Evolutionary conservation across 306 rosid genomes (phyloP), one percentile per base, ranked within the genome.

Genomic region (Medicago arabica): DNA sequence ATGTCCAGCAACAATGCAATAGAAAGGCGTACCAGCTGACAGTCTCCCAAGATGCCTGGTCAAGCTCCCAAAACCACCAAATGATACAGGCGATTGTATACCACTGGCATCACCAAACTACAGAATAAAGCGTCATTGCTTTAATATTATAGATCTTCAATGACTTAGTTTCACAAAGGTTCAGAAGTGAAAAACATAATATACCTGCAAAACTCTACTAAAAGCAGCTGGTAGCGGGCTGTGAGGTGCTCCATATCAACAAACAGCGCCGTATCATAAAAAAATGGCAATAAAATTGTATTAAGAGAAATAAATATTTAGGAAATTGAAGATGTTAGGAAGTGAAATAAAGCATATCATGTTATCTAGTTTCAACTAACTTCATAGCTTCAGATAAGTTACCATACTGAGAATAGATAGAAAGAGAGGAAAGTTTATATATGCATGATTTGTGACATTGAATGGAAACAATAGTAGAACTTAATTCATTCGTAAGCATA

Each of bases 51-150:
- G 89, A 81, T 92, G 98, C 85, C 97, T 92, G 61, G 97, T 86
- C 86, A 95, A 78, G 87, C 98, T 95, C 69, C 98, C 97, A 61
- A 95, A 95, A 54, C 97, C 96, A 57, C 97, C 98, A 74, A 92
- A 95, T 68, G 97, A 92, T 72, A 95, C 93, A 10, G 97, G 99
- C 57, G 99, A 92, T 58, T 90, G 97, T 83, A 95, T 87, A 79
- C 99, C 99, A 81, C 97, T 95, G 15, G 99, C 96, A 76, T 90
- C 99, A 43, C 97, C 99, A 75, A 95, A 89, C 97, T 95, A 82
- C 89, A 84, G 15, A 84, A 87, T 67, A 49, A 78, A 75, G 79
- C 15, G 59, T 76, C 50, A 34, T 54, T 71, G 63, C 72, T 65
- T 84, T 28, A 68, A 80, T 61, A 78, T 51, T 28, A 62, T 15